Base-by-base conservation (phyloP, 1,139 yeast genomes). In the Zygoascus meyerae region DNA sequence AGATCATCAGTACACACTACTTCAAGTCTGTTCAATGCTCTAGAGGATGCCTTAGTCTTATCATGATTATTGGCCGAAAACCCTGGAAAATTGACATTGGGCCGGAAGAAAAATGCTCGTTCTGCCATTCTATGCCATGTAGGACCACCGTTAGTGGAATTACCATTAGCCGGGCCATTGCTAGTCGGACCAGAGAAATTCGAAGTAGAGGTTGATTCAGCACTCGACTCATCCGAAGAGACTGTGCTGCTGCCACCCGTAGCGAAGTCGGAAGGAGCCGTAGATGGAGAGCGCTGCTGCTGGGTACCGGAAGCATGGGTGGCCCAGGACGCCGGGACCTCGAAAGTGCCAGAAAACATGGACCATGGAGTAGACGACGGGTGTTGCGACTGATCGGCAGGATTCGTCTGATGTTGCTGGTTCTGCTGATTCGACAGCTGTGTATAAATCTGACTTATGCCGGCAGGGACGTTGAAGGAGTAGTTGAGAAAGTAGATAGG, bases 41-140 rank as follows among this genome's bases (percentile, higher is more conserved):
- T 49, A 30, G 56, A 54, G 5, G 67, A 59, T 2, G 69, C 68
- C 33, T 58, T 51, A 2, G 59, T 60, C 49, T 63, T 62, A 7
- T 21, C 26, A 4, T 21, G 26, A n/a, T 37, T 46, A 10, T 46
- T 34, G 15, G 40, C 52, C 9, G 46, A 40, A 28, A 35, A 28
- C 14, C 36, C 38, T 2, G 26, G 41, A 26, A 42, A 45, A 28
- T 34, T 28, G 26, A 17, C 30, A 15, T 42, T 28, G 6, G 38
- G 33, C 14, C 34, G 33, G 34, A 44, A 16, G 15, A 38, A 44
- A 7, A 38, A 28, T 5, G 38, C 32, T 34, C 34, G 29, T 15
- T 38, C 33, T 2, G 30, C 40, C 4, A 37, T 15, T 3, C 42
- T 37, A 9, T 32, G 40, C 46, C 49, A 33, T 11, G 35, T 14